A percentile compares a stretch with the other conserved stretches of the same genome.
phyloP scores from a whole-genome alignment of 257 asterid species.

The Ehretia macrophylla region DNA sequence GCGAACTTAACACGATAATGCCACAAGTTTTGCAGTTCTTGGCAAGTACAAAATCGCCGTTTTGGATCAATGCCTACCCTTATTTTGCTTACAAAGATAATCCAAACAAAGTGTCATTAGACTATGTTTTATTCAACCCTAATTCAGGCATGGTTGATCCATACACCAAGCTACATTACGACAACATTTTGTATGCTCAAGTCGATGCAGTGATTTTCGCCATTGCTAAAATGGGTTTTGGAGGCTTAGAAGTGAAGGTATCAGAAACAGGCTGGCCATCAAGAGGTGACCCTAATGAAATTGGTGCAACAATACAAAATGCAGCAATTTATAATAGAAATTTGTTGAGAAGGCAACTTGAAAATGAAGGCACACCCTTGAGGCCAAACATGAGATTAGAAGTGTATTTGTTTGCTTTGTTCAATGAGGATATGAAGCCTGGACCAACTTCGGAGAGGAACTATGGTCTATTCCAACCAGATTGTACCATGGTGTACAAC shows the following conservation, averaged over 20 bases:
- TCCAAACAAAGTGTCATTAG: conserved; percentile 50
- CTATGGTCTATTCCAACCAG: conserved; percentile 48
- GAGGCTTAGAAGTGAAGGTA: conserved; percentile 56
- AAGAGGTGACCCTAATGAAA: conserved; percentile 42
- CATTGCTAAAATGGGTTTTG: conserved; percentile 61
- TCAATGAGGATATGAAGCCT: conserved; percentile 59
- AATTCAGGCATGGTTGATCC: conserved; percentile 19
- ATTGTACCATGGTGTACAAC: conserved; percentile 53
- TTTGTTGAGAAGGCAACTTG: conserved; percentile 33
- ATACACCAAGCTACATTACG: conserved; percentile 16
- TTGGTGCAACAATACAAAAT: conserved; percentile 47
- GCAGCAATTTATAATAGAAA: conserved; percentile 44
- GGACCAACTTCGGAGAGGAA: conserved; percentile 53
- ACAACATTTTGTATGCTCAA: conserved; percentile 93
- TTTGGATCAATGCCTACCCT: conserved; percentile 97
- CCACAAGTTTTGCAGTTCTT: conserved; percentile 63
- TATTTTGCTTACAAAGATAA: conserved; percentile 82
- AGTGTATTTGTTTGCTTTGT: conserved; percentile 44
- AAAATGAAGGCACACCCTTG: conserved; percentile 56
- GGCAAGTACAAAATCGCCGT: conserved; percentile 54
- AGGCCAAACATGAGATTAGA: conserved; percentile 36
- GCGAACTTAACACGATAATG: conserved; percentile 51
- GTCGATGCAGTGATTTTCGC: conserved; percentile 74
- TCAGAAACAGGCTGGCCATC: conserved; percentile 81
- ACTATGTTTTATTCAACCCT: conserved; percentile 68